A percentile compares a stretch with the other conserved stretches of the same genome.
Conservation (phyloP, 805 yeast genomes). For the Sungouiozyma ichnusensis region DNA sequence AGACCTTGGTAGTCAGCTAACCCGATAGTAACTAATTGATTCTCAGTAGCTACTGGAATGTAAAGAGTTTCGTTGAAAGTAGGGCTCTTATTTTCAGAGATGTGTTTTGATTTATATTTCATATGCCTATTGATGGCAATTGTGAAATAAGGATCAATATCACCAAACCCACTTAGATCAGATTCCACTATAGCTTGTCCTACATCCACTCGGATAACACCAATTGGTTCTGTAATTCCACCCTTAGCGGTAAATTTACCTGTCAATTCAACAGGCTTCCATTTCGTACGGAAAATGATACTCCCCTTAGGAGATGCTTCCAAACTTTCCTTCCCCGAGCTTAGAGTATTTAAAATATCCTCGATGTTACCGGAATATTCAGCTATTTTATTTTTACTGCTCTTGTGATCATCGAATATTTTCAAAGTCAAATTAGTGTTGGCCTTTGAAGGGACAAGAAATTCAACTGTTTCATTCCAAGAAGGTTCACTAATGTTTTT, state of each 20-base stretch:
- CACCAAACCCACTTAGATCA: constrained; percentile 57
- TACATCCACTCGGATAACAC: constrained; percentile 51
- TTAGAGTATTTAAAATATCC: constrained; percentile 37
- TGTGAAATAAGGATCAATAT: constrained; percentile 64
- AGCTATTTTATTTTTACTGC: constrained; percentile 40
- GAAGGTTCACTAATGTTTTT: constrained; percentile 63
- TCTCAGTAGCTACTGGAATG: constrained; percentile 50
- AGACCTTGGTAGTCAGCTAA: constrained; percentile 58
- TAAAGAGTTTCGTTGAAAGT: constrained; percentile 48
- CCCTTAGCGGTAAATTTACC: constrained; percentile 37
- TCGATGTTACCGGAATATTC: constrained; percentile 39
- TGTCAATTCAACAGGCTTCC: constrained; percentile 61
- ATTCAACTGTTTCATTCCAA: constrained; percentile 55
- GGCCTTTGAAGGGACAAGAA: constrained; percentile 51
- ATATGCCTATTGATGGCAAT: constrained; percentile 48
- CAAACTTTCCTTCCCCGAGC: constrained; percentile 38
- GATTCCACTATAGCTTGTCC: constrained; percentile 39
- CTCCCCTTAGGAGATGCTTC: constrained; percentile 43
- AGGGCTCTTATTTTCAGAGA: constrained; percentile 46
- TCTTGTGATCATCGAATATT: constrained; percentile 48
- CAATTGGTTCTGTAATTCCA: constrained; percentile 44
- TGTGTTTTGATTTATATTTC: constrained; percentile 44
- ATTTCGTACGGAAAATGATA: constrained; percentile 44
- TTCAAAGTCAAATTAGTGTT: constrained; percentile 43
- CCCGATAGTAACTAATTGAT: constrained; percentile 48